Evolutionary conservation across 129 eudicot species (phyloP), one percentile per base, ranked within the genome.

Genomic region (Helichrysum umbraculigerum): DNA sequence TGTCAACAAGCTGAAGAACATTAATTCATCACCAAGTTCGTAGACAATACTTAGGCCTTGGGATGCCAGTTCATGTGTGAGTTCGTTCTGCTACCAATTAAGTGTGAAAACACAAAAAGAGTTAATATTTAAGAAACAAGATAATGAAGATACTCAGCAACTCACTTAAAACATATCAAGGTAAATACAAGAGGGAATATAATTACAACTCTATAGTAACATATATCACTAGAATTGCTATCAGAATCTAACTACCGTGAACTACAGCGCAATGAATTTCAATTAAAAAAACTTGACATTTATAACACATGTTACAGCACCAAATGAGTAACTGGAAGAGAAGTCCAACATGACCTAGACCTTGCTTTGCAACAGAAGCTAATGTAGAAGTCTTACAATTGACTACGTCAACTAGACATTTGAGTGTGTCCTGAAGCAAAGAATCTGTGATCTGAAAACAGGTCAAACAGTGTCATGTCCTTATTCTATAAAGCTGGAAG

Each of bases 41-140:
- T 94, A 94, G 29, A 94, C 96, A 82, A 94, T 87, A 89, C 98
- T 91, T 67, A 94, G 80, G 70, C 98, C 98, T 78, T 94, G 98
- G 30, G 98, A 94, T 81, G 98, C 98, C 81, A 94, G 78, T 78
- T 94, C 98, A 71, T 94, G 97, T 1, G 91, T 89, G 54, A 94
- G 97, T 79, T 94, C 98, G 65, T 89, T 91, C 75, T 94, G 98
- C 83, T 94, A 20, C 96, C 97, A 50, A 91, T 81, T 79, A 94
- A 89, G 83, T 94, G 97, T 17, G 97, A 90, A 78, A 94, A 94
- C 35, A 72, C 63, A 65, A 73, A 17, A 19, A 15, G 42, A 56
- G 61, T 54, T 58, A 35, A 66, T 28, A 61, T 51, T 30, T 60
- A 68, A 65, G 47, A 51, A n/a, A n/a, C n/a, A 51, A 60, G 2